Conservation (phyloP, 129 eudicot genomes). For the Daucus carota region DNA sequence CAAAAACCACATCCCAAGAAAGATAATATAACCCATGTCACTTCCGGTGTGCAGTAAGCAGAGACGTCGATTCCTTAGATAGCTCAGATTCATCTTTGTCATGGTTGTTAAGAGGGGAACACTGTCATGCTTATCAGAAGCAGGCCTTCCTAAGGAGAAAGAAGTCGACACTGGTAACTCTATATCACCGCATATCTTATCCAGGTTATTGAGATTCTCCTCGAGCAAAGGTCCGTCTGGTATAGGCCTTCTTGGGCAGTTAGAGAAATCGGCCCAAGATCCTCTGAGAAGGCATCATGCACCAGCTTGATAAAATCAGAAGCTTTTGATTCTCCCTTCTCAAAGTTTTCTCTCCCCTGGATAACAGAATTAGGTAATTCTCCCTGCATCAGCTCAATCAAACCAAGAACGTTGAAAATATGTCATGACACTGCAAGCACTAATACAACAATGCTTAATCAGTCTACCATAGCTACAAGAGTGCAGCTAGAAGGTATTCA, state of each 20-base stretch:
- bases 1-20: constrained; percentile 39
- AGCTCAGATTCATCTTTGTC: constrained; percentile 56
- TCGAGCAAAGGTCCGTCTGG: constrained; percentile 71
- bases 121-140: constrained; percentile 20
- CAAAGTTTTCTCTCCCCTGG: constrained; percentile 26
- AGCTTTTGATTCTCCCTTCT: constrained; percentile 26
- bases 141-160: constrained; percentile 48
- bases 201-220: constrained; percentile 59
- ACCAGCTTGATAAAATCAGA: constrained; percentile 36
- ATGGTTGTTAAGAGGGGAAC: constrained; percentile 16
- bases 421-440: too few relatives aligned
- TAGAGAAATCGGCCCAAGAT: constrained; percentile 79
- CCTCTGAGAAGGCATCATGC: constrained; percentile 57
- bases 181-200: constrained; percentile 56
- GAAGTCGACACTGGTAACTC: constrained; percentile 36
- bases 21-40: constrained; percentile 87
- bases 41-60: constrained; percentile 77
- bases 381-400: constrained; percentile 43
- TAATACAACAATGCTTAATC: too few relatives aligned
- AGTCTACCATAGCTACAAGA: too few relatives aligned
- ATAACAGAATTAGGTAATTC: constrained; percentile 33
- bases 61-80: constrained; percentile 47
- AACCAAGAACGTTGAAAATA: constrained; percentile 60
- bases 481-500: too few relatives aligned
- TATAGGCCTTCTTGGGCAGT: constrained; percentile 65